Evolutionary conservation across 257 asterid genomes (phyloP).

Genomic region (Orobanche coerulescens): DNA sequence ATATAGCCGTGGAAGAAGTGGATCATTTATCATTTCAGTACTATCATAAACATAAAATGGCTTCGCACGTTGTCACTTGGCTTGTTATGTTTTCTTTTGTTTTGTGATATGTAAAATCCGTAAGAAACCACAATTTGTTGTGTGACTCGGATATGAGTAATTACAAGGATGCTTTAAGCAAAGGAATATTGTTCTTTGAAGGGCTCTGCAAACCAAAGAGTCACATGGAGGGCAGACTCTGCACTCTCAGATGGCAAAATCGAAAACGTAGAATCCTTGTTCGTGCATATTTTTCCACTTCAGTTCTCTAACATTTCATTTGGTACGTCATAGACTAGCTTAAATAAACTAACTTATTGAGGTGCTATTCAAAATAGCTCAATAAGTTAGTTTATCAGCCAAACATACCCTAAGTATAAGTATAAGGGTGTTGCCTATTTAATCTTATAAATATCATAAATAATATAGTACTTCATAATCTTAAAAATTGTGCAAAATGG

Average conservation of each 20-base stretch:
- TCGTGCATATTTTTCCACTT: too few relatives aligned
- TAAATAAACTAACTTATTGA: too few relatives aligned
- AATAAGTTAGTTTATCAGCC: too few relatives aligned
- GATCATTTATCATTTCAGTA: not conserved
- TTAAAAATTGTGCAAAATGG: too few relatives aligned
- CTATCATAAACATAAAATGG: slow-evolving; percentile 2
- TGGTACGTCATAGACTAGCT: too few relatives aligned
- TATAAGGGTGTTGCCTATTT: too few relatives aligned
- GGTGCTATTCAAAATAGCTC: too few relatives aligned
- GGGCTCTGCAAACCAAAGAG: slow-evolving; percentile 64
- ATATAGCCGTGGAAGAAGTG: not conserved
- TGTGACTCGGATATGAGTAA: not conserved
- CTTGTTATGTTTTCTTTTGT: slow-evolving; percentile 23
- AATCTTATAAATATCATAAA: too few relatives aligned
- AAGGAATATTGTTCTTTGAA: slow-evolving; percentile 73
- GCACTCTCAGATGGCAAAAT: slow-evolving; percentile 53
- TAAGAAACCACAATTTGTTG: not conserved
- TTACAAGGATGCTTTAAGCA: slow-evolving; percentile 51
- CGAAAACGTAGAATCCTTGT: slow-evolving; percentile 44
- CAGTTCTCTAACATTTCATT: too few relatives aligned
- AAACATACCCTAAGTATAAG: too few relatives aligned
- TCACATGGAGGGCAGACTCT: slow-evolving; percentile 70
- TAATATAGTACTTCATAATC: too few relatives aligned
- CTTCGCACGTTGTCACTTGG: slow-evolving; percentile 15
- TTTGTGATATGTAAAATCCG: slow-evolving; percentile 17